A percentile compares a stretch with the other conserved stretches of the same genome.
Conservation (phyloP, 192 early-diverging fungal species). For the Linnemannia exigua region DNA sequence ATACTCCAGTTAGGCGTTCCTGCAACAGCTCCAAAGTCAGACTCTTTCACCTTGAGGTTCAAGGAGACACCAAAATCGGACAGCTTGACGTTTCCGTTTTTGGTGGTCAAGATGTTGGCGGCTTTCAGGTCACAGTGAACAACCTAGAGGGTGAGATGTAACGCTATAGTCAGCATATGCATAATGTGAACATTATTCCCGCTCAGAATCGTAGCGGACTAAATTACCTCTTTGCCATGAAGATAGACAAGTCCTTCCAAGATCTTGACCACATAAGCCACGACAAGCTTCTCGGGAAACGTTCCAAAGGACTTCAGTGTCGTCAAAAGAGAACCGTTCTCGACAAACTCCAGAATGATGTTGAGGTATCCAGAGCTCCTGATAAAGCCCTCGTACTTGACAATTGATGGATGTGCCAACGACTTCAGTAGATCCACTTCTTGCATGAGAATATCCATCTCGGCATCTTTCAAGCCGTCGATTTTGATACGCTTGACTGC, state of each 20-base stretch:
- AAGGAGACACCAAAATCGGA: slow-evolving; percentile 97
- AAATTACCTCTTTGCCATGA: slow-evolving; percentile 82
- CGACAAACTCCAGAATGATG: slow-evolving; percentile 90
- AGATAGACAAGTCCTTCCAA: slow-evolving; percentile 91
- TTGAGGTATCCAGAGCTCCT: slow-evolving; percentile 79
- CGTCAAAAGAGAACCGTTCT: slow-evolving; percentile 92
- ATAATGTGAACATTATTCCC: background rate
- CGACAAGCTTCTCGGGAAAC: slow-evolving; percentile 91
- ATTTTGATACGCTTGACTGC: slow-evolving; percentile 91
- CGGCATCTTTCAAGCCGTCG: slow-evolving; percentile 73
- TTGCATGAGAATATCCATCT: slow-evolving; percentile 85
- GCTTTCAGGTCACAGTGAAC: slow-evolving; percentile 98
- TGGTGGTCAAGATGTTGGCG: slow-evolving; percentile 97
- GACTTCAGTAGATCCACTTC: slow-evolving; percentile 91
- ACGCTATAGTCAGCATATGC: background rate
- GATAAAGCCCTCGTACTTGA: slow-evolving; percentile 88
- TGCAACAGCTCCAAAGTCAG: slow-evolving; percentile 76
- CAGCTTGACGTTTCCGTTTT: slow-evolving; percentile 94
- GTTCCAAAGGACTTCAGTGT: slow-evolving; percentile 91
- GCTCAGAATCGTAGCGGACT: background rate
- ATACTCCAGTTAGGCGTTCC: slow-evolving; percentile 89
- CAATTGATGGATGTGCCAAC: slow-evolving; percentile 86
- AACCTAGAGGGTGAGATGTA: slow-evolving; percentile 54
- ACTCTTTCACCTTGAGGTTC: slow-evolving; percentile 80
- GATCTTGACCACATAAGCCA: slow-evolving; percentile 90